Conservation (phyloP, 345 rosid species). For the Sisymbrium irio region DNA sequence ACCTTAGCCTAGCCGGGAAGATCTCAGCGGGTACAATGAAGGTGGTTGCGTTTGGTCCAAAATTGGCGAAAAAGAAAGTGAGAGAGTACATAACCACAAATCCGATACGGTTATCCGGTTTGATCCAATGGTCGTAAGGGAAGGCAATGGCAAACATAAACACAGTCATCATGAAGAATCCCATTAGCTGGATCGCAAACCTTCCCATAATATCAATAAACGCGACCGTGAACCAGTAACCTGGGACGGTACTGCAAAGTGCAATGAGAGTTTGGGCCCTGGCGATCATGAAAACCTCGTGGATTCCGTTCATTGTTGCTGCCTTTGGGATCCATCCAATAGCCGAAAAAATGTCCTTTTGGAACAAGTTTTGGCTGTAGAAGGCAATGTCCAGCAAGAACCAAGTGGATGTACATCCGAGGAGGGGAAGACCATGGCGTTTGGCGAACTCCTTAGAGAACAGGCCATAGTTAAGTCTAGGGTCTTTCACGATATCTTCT, state of each 20-base stretch:
- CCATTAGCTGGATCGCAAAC: constrained; percentile 62
- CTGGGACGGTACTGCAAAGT: constrained; percentile 63
- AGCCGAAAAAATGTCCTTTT: constrained; percentile 63
- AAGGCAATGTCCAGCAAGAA: constrained; percentile 67
- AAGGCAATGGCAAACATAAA: constrained; percentile 75
- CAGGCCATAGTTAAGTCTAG: constrained; percentile 44
- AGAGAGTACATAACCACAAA: constrained; percentile 60
- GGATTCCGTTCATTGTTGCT: constrained; percentile 54
- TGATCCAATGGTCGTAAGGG: constrained; percentile 71
- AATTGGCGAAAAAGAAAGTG: constrained; percentile 76
- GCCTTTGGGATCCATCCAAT: constrained; percentile 73
- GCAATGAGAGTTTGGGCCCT: constrained; percentile 74
- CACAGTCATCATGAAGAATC: constrained; percentile 68
- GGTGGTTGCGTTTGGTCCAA: constrained; percentile 76
- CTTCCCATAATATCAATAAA: constrained; percentile 60
- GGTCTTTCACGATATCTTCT: constrained; percentile 26
- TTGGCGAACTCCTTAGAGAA: constrained; percentile 42
- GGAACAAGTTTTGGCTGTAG: constrained; percentile 71
- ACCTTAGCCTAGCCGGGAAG: constrained; percentile 70
- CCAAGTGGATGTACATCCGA: constrained; percentile 65
- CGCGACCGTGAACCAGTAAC: constrained; percentile 69
- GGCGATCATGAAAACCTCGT: constrained; percentile 56
- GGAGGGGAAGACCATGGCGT: constrained; percentile 58
- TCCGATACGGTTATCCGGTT: constrained; percentile 45
- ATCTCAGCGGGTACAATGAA: constrained; percentile 73